A percentile compares a stretch with the other conserved stretches of the same genome.
These are phyloP conservation scores for Hypoxylon sp. DNA, from an alignment of 2,329 filamentous ascomycete genomes.

Conservation along the genomic window DNA sequence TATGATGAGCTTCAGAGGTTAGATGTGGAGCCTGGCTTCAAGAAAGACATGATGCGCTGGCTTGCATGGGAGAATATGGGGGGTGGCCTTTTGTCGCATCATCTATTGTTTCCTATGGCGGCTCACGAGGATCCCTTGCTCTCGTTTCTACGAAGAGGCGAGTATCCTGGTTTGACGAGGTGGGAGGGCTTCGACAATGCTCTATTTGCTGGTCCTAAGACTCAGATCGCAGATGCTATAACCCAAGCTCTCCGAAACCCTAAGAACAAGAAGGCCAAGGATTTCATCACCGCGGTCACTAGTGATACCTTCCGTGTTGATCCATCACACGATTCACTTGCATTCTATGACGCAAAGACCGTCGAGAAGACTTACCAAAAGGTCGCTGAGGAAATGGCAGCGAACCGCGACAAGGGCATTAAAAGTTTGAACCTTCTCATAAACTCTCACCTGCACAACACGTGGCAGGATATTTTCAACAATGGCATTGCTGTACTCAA, in stretches of 20 bases:
- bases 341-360: conserved; percentile 78
- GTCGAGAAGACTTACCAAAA: conserved; percentile 77
- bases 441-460: conserved; percentile 85
- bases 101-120: conserved; percentile 88
- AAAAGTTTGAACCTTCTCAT: conserved; percentile 79
- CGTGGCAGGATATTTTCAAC: conserved; percentile 85
- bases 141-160: conserved; percentile 79
- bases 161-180: conserved; percentile 80
- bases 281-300: conserved; percentile 73
- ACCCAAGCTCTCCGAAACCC: conserved; percentile 70
- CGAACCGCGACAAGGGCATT: conserved; percentile 72
- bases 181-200: conserved; percentile 80
- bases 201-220: conserved; percentile 79
- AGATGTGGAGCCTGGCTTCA: conserved; percentile 73
- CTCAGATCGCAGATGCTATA: conserved; percentile 74
- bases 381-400: conserved; percentile 73
- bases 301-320: conserved; percentile 76
- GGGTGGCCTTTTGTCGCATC: conserved; percentile 83
- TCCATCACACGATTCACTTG: conserved; percentile 75
- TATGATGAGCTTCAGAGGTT: conserved; percentile 78
- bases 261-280: conserved; percentile 69
- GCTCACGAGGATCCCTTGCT: conserved; percentile 80
- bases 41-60: conserved; percentile 84
- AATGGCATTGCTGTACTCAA: conserved; percentile 86
- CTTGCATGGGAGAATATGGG: conserved; percentile 94